These are phyloP conservation scores for Beta vulgaris DNA, from an alignment of 148 eudicot species.

Conservation along the genomic window DNA sequence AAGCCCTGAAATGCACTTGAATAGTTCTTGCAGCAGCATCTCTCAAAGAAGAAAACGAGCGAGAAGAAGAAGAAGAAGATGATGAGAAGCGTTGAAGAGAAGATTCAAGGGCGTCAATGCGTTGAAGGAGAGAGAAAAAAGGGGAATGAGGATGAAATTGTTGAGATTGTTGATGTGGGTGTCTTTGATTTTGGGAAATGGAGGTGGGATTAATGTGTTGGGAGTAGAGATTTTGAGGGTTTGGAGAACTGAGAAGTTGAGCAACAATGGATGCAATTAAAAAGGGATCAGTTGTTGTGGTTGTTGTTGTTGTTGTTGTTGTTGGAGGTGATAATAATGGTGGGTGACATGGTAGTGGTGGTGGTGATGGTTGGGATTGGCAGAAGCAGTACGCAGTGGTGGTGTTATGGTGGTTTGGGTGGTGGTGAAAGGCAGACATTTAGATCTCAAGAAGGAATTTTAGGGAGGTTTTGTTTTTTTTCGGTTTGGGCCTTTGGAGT, in stretches of 20 bases:
- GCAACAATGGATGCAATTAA: conserved; percentile 33
- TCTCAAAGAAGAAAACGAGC: conserved; percentile 45
- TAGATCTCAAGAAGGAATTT: conserved; percentile 5
- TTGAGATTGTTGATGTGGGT: conserved; percentile 13
- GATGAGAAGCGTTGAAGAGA: conserved; percentile 40
- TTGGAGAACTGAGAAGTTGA: conserved; percentile 38
- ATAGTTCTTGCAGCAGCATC: conserved; percentile 78
- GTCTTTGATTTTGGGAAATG: conserved; percentile 3
- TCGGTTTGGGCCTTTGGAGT: background rate
- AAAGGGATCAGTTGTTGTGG: conserved; percentile 30
- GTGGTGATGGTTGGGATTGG: conserved; percentile 32
- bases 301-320: conserved; percentile 30
- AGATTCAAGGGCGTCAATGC: conserved; percentile 71
- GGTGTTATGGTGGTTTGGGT: conserved; percentile 26
- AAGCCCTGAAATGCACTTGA: conserved; percentile 75
- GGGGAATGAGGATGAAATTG: conserved; percentile 19
- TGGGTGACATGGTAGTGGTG: conserved; percentile 26
- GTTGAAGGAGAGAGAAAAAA: conserved; percentile 45
- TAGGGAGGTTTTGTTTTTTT: background rate
- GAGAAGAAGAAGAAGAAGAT: conserved; percentile 13
- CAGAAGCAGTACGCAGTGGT: conserved; percentile 28
- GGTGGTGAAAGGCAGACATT: conserved; percentile 50
- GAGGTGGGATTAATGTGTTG: conserved; percentile 17
- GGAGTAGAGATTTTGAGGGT: conserved; percentile 9
- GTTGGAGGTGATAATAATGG: conserved; percentile 32